Conservation (phyloP, 139 green algal genomes). For the Bryopsis sp. region DNA sequence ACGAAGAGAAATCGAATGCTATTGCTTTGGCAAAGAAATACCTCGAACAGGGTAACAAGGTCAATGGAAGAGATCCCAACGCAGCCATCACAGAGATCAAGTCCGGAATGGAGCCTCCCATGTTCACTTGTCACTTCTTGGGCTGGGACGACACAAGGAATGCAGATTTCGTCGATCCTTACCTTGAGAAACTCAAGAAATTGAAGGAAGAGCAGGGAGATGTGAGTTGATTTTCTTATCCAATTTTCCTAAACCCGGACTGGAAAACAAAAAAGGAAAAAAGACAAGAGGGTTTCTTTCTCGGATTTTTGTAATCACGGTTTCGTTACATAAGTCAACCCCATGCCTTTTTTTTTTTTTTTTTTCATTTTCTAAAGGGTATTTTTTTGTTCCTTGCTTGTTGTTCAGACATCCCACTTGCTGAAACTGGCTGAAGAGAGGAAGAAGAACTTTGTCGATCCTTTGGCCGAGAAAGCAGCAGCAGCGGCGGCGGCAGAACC, state of each 20-base stretch:
- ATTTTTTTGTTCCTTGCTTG: too few species aligned
- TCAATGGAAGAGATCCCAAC: constrained; percentile 6
- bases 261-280: too few species aligned
- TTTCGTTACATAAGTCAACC: too few species aligned
- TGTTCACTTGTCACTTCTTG: constrained; percentile 18
- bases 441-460: constrained; percentile 14
- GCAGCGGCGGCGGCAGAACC: neutral
- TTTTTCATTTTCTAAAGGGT: too few species aligned
- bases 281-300: too few species aligned
- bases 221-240: too few species aligned
- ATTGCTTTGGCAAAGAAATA: constrained; percentile 15
- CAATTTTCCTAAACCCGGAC: too few species aligned
- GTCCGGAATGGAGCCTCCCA: constrained; percentile 16
- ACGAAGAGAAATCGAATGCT: constrained; percentile 14
- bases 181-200: constrained; percentile 5
- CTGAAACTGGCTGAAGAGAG: constrained; percentile 7
- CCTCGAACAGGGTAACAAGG: constrained; percentile 6
- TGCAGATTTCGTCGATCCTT: constrained; percentile 13
- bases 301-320: too few species aligned
- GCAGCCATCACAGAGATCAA: neutral
- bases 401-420: neutral
- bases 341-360: too few species aligned
- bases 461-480: neutral
- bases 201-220: neutral
- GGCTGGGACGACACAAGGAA: constrained; percentile 16